These are phyloP conservation scores for Stenocarpella maydis DNA, from an alignment of 2,329 filamentous ascomycete genomes.

Conservation along the genomic window DNA sequence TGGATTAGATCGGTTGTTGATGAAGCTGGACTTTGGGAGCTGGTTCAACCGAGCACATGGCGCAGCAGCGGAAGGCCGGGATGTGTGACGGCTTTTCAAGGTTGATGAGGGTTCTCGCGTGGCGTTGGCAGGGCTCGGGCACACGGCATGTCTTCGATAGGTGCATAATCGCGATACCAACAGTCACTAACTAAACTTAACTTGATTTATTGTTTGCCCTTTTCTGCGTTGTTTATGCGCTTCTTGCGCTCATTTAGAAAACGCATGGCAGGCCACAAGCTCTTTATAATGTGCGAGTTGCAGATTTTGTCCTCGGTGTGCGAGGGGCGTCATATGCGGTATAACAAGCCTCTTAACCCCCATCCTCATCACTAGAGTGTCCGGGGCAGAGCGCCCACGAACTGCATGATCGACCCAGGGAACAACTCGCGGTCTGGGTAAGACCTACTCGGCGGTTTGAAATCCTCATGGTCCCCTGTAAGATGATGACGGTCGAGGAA, in stretches of 20 bases:
- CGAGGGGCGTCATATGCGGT: background rate
- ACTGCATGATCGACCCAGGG: slow-evolving; percentile 35
- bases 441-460: background rate
- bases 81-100: background rate
- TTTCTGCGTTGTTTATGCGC: background rate
- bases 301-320: background rate
- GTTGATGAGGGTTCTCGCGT: background rate
- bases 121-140: slow-evolving; percentile 16
- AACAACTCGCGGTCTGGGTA: slow-evolving; percentile 35
- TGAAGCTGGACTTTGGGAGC: slow-evolving; percentile 83
- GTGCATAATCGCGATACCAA: slow-evolving; percentile 26
- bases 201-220: background rate
- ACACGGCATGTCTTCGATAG: background rate
- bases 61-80: slow-evolving; percentile 28
- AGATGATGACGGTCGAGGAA: background rate
- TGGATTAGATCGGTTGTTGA: slow-evolving; percentile 83
- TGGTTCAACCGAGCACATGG: slow-evolving; percentile 56
- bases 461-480: background rate
- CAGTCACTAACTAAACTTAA: background rate
- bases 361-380: slow-evolving; percentile 1
- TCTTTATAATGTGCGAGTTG: too few relatives aligned
- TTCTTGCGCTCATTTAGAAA: background rate
- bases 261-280: background rate
- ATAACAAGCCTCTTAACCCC: background rate
- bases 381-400: slow-evolving; percentile 23